Conservation (phyloP, 345 rosid genomes). For the Sonneratia caseolaris region DNA sequence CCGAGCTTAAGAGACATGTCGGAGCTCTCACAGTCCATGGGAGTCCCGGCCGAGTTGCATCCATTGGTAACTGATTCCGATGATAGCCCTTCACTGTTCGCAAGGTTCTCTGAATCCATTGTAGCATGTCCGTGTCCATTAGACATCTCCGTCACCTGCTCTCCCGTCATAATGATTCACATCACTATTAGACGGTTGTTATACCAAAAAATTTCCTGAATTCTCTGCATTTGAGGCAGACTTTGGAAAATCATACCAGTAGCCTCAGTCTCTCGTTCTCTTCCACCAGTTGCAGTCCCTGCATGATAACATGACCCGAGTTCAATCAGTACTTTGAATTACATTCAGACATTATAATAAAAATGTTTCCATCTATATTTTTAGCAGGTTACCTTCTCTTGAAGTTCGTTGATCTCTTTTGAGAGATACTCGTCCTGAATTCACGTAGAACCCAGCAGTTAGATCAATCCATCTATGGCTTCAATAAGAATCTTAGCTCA, state of each 20-base stretch:
- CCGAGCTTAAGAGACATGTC: constrained; percentile 80
- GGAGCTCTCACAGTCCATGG: constrained; percentile 58
- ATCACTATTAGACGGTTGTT: neutral
- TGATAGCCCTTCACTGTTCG: constrained; percentile 62
- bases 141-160: constrained; percentile 26
- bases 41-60: constrained; percentile 48
- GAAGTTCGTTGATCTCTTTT: constrained; percentile 62
- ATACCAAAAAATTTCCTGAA: too few relatives aligned
- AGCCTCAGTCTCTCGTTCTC: constrained; percentile 66
- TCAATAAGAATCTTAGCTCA: neutral
- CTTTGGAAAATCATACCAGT: constrained; percentile 2
- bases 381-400: constrained; percentile 40
- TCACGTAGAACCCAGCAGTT: neutral
- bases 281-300: constrained; percentile 73
- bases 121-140: constrained; percentile 11
- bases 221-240: neutral
- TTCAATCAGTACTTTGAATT: too few relatives aligned
- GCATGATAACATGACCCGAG: constrained; percentile 6
- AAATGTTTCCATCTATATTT: too few relatives aligned
- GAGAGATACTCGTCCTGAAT: constrained; percentile 62
- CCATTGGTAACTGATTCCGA: constrained; percentile 66
- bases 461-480: neutral
- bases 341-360: too few relatives aligned
- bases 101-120: constrained; percentile 31
- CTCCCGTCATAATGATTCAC: neutral